These are phyloP conservation scores for Seiridium cupressi DNA, from an alignment of 2,329 filamentous ascomycete species.

Conservation along the genomic window DNA sequence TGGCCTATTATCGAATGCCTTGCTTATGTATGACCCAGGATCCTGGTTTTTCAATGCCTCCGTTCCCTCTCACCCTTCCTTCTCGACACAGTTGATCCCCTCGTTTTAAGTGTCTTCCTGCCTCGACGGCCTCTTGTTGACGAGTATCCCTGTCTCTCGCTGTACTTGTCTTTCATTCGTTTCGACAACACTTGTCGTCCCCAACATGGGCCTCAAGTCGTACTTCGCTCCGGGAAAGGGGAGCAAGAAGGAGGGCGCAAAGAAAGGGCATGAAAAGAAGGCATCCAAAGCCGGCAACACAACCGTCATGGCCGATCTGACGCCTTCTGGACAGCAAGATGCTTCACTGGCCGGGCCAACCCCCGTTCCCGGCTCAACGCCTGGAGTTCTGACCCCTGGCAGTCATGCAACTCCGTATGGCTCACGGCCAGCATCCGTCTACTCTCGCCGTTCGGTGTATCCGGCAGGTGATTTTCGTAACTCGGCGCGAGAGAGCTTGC, in stretches of 20 bases:
- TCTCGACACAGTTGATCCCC: not conserved
- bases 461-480: constrained; percentile 39
- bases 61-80: not conserved
- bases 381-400: constrained; percentile 16
- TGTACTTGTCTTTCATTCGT: constrained; percentile 10
- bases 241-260: constrained; percentile 12
- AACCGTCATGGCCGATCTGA: constrained; percentile 13
- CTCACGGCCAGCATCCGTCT: constrained; percentile 20
- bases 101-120: not conserved
- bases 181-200: constrained; percentile 8
- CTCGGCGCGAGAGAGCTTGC: constrained; percentile 38
- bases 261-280: constrained; percentile 15
- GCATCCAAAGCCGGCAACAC: constrained; percentile 17
- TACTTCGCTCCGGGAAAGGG: constrained; percentile 29
- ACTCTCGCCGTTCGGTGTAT: constrained; percentile 28
- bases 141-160: constrained; percentile 4
- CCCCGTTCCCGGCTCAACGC: constrained; percentile 14
- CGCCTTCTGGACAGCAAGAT: constrained; percentile 7
- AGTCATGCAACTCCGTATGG: constrained; percentile 12
- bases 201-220: constrained; percentile 30
- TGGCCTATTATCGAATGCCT: not conserved
- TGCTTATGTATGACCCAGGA: too few species aligned
- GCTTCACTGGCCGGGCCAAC: constrained; percentile 6
- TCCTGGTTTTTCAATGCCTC: not conserved
- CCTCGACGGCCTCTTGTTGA: not conserved